Base-by-base conservation (phyloP, 106 monocot genomes). In the Chionographis japonica region DNA sequence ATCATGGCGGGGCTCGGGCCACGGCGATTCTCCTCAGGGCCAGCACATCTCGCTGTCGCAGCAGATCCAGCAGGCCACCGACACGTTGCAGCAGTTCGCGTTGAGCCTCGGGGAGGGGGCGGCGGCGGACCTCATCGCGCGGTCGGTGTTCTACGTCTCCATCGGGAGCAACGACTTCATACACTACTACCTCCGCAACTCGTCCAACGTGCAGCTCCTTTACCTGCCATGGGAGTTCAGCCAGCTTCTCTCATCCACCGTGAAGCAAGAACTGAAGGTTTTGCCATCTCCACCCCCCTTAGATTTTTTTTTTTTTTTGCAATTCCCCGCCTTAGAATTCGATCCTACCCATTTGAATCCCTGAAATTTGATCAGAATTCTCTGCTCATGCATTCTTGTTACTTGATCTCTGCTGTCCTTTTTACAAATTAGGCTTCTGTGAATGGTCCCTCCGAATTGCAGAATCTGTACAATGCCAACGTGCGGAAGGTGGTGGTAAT, bases 81-180 rank as follows among this genome's bases (percentile, higher is more conserved):
- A 89, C 62, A 89, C 93, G 1, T 81, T 76, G 42, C 83, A 89
- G 75, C 65, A 75, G 68, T 60, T 89, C 2, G 64, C 67, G 13
- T 65, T 84, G 60, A 66, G 57, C 18, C 76, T 93, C 1, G 92
- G 89, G 52, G 68, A 68, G 65, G 77, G 57, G n/a, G 78, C 78
- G 6, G 81, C 89, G 2, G 69, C 71, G 0, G 89, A 86, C 51
- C 68, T 84, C 12, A 70, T 93, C 62, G 63, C 81, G 42, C 78
- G 70, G 36, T 86, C 93, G 8, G 75, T 89, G 38, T 83, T 93
- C 84, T 93, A 84, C 73, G 17, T 93, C 40, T 93, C 93, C 2
- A 86, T 93, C 14, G 93, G 93, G 37, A 93, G 89, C 84, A 93
- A 93, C 63, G 93, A 93, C 68, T 93, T 93, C 74, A 93, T 89